A percentile compares a stretch with the other conserved stretches of the same genome.
These are phyloP conservation scores for Linum usitatissimum DNA, from an alignment of 345 rosid species.

Conservation along the genomic window DNA sequence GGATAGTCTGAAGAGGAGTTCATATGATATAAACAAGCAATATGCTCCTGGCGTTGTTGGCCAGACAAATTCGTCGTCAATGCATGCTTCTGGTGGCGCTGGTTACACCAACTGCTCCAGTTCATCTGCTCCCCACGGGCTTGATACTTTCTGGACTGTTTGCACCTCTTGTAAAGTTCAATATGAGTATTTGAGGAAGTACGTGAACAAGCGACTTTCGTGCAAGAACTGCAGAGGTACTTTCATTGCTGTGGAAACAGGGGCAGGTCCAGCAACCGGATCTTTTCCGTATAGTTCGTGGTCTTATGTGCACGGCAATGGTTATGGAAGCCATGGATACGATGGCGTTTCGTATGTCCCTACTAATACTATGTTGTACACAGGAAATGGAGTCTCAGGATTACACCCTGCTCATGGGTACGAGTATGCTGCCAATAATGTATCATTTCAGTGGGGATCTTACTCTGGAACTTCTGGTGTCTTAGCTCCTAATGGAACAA, in stretches of 20 bases:
- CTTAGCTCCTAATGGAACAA: slow-evolving; percentile 42
- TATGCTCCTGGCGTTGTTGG: slow-evolving; percentile 26
- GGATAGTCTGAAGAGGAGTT: slow-evolving; percentile 51
- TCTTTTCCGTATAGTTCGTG: slow-evolving; percentile 56
- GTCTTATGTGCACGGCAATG: slow-evolving; percentile 43
- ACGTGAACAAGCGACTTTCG: slow-evolving; percentile 88
- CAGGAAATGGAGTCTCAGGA: slow-evolving; percentile 48
- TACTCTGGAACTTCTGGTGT: slow-evolving; percentile 47
- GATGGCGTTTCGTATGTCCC: slow-evolving; percentile 63
- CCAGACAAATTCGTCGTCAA: slow-evolving; percentile 35
- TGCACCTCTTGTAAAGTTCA: slow-evolving; percentile 98
- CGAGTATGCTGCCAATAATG: slow-evolving; percentile 60
- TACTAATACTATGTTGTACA: slow-evolving; percentile 41
- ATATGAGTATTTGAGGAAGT: slow-evolving; percentile 92
- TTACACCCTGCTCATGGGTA: slow-evolving; percentile 70
- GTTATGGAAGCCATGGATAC: slow-evolving; percentile 55
- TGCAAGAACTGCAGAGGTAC: slow-evolving; percentile 98
- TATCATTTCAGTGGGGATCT: slow-evolving; percentile 70
- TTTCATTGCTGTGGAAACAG: slow-evolving; percentile 75
- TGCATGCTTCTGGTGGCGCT: slow-evolving; percentile 35
- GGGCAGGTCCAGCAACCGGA: slow-evolving; percentile 71
- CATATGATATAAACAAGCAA: slow-evolving; percentile 45
- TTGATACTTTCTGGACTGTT: slow-evolving; percentile 95
- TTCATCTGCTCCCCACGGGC: slow-evolving; percentile 40
- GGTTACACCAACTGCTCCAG: slow-evolving; percentile 39